Conservation (phyloP, 2,329 filamentous ascomycete genomes). For the Madurella mycetomatis region DNA sequence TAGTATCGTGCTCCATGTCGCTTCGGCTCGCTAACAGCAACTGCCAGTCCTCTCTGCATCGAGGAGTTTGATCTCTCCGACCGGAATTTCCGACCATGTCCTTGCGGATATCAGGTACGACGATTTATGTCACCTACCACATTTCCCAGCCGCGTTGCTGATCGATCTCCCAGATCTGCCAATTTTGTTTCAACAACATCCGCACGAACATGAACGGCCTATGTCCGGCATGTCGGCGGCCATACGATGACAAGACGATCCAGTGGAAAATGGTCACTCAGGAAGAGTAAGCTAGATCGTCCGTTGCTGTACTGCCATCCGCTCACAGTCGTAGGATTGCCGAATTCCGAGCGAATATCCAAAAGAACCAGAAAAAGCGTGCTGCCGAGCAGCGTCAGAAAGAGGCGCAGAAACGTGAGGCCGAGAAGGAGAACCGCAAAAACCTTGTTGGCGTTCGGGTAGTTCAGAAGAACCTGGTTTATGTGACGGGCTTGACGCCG, state of each 20-base stretch:
- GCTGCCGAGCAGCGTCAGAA: conserved; percentile 80
- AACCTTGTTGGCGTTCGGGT: conserved; percentile 93
- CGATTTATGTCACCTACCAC: background rate
- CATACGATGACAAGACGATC: conserved; percentile 96
- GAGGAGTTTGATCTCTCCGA: conserved; percentile 98
- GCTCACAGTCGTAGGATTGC: conserved; percentile 52
- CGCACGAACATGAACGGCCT: conserved; percentile 96
- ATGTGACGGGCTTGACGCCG: conserved; percentile 91
- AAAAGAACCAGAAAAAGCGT: conserved; percentile 90
- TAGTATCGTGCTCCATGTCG: conserved; percentile 7
- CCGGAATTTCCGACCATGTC: conserved; percentile 93
- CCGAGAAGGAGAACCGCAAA: conserved; percentile 91
- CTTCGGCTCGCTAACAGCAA: conserved; percentile 18
- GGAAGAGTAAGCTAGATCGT: conserved; percentile 67
- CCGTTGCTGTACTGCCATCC: background rate
- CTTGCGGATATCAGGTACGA: conserved; percentile 92
- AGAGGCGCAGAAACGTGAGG: conserved; percentile 92
- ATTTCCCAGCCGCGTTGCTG: conserved; percentile 1
- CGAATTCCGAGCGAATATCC: conserved; percentile 70
- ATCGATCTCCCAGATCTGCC: conserved; percentile 68
- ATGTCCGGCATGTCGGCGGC: conserved; percentile 92
- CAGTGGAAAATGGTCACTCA: conserved; percentile 92
- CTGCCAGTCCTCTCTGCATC: conserved; percentile 85
- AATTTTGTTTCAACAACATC: conserved; percentile 99
- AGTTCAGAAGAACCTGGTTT: conserved; percentile 97